A percentile compares a stretch with the other conserved stretches of the same genome.
Evolutionary conservation across 2,329 filamentous ascomycete genomes (phyloP).

Genomic region (Claviceps humidiphila): DNA sequence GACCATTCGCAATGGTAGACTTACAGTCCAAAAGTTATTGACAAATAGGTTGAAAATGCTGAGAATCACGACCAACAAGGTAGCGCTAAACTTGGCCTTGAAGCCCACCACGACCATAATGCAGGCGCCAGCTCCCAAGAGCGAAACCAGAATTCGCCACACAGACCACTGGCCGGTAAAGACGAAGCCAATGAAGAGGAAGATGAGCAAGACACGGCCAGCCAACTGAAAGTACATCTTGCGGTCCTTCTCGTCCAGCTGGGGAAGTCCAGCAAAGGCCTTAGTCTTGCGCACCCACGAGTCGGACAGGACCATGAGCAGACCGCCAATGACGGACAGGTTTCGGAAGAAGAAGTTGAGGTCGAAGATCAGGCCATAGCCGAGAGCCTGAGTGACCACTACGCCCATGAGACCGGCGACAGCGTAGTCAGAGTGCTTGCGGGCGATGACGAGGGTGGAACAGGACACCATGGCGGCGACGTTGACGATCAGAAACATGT

Average conservation of each 20-base stretch:
- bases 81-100: constrained; percentile 98
- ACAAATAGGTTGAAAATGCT: constrained; percentile 94
- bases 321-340: constrained; percentile 88
- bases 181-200: constrained; percentile 93
- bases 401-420: constrained; percentile 82
- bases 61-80: constrained; percentile 85
- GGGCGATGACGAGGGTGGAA: constrained; percentile 76
- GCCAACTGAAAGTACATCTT: constrained; percentile 99
- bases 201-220: constrained; percentile 87
- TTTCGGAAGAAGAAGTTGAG: constrained; percentile 99
- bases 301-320: constrained; percentile 96
- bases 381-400: constrained; percentile 83
- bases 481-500: constrained; percentile 84
- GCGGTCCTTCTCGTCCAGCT: constrained; percentile 96
- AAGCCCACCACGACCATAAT: constrained; percentile 99
- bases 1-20: constrained; percentile 17
- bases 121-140: constrained; percentile 79
- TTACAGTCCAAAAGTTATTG: constrained; percentile 99
- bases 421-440: constrained; percentile 87
- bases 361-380: constrained; percentile 96
- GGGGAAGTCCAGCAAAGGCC: constrained; percentile 84
- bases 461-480: constrained; percentile 76
- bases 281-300: constrained; percentile 97
- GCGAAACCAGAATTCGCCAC: constrained; percentile 72
- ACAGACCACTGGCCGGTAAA: constrained; percentile 89